Base-by-base conservation (phyloP, 345 rosid species). In the Camelina hispida region DNA sequence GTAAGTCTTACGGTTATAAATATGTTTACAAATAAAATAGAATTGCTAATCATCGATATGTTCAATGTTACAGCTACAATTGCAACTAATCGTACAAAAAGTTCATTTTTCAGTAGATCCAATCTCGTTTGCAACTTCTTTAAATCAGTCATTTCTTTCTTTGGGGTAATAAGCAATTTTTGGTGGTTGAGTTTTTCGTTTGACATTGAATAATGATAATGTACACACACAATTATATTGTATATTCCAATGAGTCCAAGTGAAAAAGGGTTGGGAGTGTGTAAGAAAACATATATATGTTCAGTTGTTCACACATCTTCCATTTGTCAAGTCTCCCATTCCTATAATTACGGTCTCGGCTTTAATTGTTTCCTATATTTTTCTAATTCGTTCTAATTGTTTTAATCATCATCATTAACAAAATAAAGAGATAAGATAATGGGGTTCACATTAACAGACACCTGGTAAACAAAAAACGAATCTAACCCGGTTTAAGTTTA, bases 381-480 rank as follows among this genome's bases (percentile, higher is more conserved):
- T 18, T 23, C 1, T 14, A 35, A 34, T 16, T 28, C 11, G 11
- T 64, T 35, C 12, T 16, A 48, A 10, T 46, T 51, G 37, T 62
- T 55, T 28, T 38, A 35, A 37, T 37, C 37, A 61, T 38, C 50
- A 66, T 32, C 40, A 77, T 65, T 55, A 69, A 55, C 53, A 20
- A 70, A 47, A 57, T 22, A 18, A 42, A 62, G 43, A 58, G 62
- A 65, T 77, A 57, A 57, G 72, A 57, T 77, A 58, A 71, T 71
- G 80, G 68, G 76, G 68, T 65, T 77, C 76, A 77, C 80, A 77
- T 71, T 71, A 65, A 50, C 32, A 77, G 46, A 77, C 71, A 56
- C 50, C 72, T 77, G 80, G 62, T 57, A 7, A 38, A 42, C 56
- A 50, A 77, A 77, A 65, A 71, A 71, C 80, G 76, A 71, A 77